Evolutionary conservation across 2,329 filamentous ascomycete species (phyloP), one percentile per base, ranked within the genome.

Genomic region (Trichoderma hamatum): DNA sequence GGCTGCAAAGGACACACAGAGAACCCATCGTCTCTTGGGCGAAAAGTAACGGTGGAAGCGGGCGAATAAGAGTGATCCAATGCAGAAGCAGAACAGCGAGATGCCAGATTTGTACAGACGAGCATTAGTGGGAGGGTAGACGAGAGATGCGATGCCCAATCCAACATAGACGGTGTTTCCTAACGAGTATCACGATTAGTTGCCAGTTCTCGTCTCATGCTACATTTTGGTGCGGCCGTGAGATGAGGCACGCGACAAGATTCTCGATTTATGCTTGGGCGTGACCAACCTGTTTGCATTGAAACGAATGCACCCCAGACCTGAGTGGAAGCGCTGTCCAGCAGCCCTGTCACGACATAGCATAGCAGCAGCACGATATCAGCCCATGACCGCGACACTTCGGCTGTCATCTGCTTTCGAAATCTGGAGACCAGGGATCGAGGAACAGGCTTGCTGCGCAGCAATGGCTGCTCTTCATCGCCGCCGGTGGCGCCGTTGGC

Each of bases 231-330:
- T 11, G 28, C 5, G 24, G 13, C 30, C 5, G 10, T 24, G 21
- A 19, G 52, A 21, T 13, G 32, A 54, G 60, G 46, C 60, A 52
- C 60, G 60, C 61, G 61, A 51, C 19, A 24, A 36, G 32, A 55
- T 51, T 11, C 49, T 16, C 16, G 11, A n/a, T 36, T 26, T 21
- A 26, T 65, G 36, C 11, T n/a, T 59, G 3, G 52, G 64, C 32
- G 5, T 14, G 34, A 79, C 82, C 72, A 75, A 87, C 91, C 91
- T 36, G 92, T 94, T 76, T 94, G 92, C 92, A 94, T 94, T 74
- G 89, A 92, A 51, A 93, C 91, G 74, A 95, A 95, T 3, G 90
- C 90, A 14, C 91, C 90, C 89, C 91, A 94, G 52, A 91, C 90
- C 69, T 89, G 90, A 58, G 92, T 90, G 2, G 91, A 89, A 2